A percentile compares a stretch with the other conserved stretches of the same genome.
Conservation (phyloP, 768 basidiomycete genomes). For the Leccinum incarnatum region DNA sequence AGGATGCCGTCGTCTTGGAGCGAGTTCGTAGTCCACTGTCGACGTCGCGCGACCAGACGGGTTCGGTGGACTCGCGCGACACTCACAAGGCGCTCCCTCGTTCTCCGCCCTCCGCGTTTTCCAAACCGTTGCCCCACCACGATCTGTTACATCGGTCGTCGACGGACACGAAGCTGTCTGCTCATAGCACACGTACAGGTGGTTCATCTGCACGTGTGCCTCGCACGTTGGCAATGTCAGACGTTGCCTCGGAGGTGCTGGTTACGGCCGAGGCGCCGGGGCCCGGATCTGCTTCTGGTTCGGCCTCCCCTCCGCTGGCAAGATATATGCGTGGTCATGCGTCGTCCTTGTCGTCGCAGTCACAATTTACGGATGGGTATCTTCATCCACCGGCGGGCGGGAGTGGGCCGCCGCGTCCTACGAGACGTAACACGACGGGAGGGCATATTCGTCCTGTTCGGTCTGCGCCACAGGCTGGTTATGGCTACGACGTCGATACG, state of each 20-base stretch:
- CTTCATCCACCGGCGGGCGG: slow-evolving; percentile 47
- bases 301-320: slow-evolving; percentile 19
- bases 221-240: slow-evolving; percentile 12
- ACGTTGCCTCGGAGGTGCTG: slow-evolving; percentile 17
- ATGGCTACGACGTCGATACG: slow-evolving; percentile 36
- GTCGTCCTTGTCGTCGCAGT: slow-evolving; percentile 26
- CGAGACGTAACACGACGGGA: slow-evolving; percentile 72
- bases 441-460: slow-evolving; percentile 36
- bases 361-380: slow-evolving; percentile 41
- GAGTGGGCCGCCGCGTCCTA: slow-evolving; percentile 36
- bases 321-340: slow-evolving; percentile 20
- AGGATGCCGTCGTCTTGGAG: slow-evolving; percentile 30
- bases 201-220: slow-evolving; percentile 17
- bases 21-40: slow-evolving; percentile 19
- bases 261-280: slow-evolving; percentile 17
- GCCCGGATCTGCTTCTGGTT: slow-evolving; percentile 17
- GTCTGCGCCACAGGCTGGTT: slow-evolving; percentile 33
- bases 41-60: slow-evolving; percentile 22
- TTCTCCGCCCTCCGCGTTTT: slow-evolving; percentile 21
- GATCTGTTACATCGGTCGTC: slow-evolving; percentile 45
- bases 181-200: slow-evolving; percentile 24
- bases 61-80: slow-evolving; percentile 32
- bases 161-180: slow-evolving; percentile 46
- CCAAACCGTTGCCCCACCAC: slow-evolving; percentile 19
- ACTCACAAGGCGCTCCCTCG: slow-evolving; percentile 16